A percentile compares a stretch with the other conserved stretches of the same genome.
These are phyloP conservation scores for Ramaria sp. DNA, from an alignment of 768 basidiomycete species.

Conservation along the genomic window DNA sequence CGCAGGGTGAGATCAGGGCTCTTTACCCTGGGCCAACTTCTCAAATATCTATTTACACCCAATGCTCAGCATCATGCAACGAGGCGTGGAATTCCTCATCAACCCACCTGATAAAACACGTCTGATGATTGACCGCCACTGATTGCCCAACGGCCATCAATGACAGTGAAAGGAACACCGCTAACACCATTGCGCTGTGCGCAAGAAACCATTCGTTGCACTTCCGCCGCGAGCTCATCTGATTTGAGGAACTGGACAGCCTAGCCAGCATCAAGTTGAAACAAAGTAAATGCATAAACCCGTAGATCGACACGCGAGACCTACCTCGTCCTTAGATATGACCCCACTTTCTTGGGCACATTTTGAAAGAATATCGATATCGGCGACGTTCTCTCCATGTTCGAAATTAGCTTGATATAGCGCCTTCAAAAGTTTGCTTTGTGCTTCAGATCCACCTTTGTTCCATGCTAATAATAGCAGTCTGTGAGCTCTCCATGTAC, in stretches of 20 bases:
- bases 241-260: constrained; percentile 54
- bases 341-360: constrained; percentile 43
- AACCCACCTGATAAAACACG: constrained; percentile 49
- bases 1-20: too few species aligned
- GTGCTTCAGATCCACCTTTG: constrained; percentile 47
- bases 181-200: constrained; percentile 59
- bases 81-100: too few species aligned
- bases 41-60: too few species aligned
- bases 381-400: constrained; percentile 50
- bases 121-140: constrained; percentile 65
- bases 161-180: constrained; percentile 72
- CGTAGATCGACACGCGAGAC: constrained; percentile 15
- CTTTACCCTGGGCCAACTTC: too few species aligned
- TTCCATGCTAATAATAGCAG: constrained; percentile 58
- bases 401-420: constrained; percentile 62
- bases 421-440: constrained; percentile 42
- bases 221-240: constrained; percentile 53
- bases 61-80: too few species aligned
- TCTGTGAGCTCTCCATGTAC: constrained; percentile 63
- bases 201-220: constrained; percentile 48
- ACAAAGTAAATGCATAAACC: constrained; percentile 7
- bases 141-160: constrained; percentile 69
- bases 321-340: constrained; percentile 51
- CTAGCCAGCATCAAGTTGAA: constrained; percentile 22
- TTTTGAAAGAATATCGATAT: constrained; percentile 45